phyloP scores from a whole-genome alignment of 2,329 filamentous ascomycete genomes.

The Verticillium dahliae region DNA sequence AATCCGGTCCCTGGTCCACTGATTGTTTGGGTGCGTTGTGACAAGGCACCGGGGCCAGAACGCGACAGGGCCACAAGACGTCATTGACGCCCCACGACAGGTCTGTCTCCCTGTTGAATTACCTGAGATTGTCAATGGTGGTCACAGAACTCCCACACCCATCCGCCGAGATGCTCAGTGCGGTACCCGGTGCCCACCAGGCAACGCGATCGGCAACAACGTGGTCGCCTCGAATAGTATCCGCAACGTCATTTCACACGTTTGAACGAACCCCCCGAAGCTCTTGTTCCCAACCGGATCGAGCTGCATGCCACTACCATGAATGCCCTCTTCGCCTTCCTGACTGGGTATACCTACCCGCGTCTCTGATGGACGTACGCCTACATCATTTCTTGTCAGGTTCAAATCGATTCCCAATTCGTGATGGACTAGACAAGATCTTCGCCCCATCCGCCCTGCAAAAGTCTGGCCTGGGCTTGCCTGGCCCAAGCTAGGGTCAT shows the following conservation, averaged over 20 bases:
- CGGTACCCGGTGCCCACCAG: not conserved
- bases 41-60: not conserved
- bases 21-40: not conserved
- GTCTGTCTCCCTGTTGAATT: not conserved
- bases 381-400: not conserved
- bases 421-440: not conserved
- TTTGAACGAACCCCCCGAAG: not conserved
- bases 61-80: not conserved
- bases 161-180: not conserved
- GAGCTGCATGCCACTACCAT: not conserved
- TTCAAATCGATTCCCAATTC: not conserved
- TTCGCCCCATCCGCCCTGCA: not conserved
- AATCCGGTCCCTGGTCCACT: not conserved
- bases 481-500: not conserved
- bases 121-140: not conserved
- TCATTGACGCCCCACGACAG: not conserved
- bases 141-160: not conserved
- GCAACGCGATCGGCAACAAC: not conserved
- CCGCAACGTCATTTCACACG: not conserved
- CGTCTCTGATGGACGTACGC: not conserved
- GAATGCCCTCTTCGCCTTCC: not conserved
- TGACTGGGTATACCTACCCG: not conserved
- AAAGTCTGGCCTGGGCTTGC: not conserved
- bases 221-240: not conserved
- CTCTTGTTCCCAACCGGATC: not conserved